Percentiles rank a stretch among this genome's conserved stretches.
Evolutionary conservation across 352 stramenopile genomes (phyloP).

Genomic region (Phytophthora nicotianae): DNA sequence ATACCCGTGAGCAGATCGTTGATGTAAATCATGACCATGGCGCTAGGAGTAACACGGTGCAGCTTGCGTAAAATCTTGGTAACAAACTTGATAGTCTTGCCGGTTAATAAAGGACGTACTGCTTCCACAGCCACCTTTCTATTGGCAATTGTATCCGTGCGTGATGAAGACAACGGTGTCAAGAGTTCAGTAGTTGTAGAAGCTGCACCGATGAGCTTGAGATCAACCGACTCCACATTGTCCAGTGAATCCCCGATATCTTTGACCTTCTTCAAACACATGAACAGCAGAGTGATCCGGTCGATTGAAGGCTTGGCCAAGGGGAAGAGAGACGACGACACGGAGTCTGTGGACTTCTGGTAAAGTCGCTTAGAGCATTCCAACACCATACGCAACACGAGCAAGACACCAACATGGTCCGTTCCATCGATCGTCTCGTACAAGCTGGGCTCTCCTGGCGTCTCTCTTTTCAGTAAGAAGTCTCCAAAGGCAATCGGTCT

Average conservation of each 20-base stretch:
- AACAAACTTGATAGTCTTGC: conserved; percentile 69
- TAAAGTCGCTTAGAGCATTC: conserved; percentile 73
- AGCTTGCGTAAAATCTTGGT: conserved; percentile 80
- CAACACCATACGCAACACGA: conserved; percentile 73
- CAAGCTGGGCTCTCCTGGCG: conserved; percentile 30
- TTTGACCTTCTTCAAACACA: conserved; percentile 82
- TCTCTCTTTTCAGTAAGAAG: conserved; percentile 48
- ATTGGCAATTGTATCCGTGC: conserved; percentile 18
- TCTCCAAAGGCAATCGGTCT: conserved; percentile 54
- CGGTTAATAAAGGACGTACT: conserved; percentile 54
- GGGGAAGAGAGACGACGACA: conserved; percentile 44
- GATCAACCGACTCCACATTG: conserved; percentile 33
- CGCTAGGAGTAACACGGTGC: conserved; percentile 57
- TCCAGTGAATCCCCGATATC: conserved; percentile 40
- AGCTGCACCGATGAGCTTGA: conserved; percentile 64
- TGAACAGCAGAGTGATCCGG: conserved; percentile 70
- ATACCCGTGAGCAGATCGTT: conserved; percentile 50
- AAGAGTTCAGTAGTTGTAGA: conserved; percentile 46
- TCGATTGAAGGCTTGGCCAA: conserved; percentile 57
- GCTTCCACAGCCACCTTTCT: conserved; percentile 47
- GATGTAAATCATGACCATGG: conserved; percentile 74
- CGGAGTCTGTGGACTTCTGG: conserved; percentile 19
- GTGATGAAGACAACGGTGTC: conserved; percentile 24
- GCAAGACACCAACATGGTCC: conserved; percentile 73
- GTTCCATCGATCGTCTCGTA: conserved; percentile 66